Evolutionary conservation across 2,329 filamentous ascomycete genomes (phyloP).

Genomic region (Chalara sp.): DNA sequence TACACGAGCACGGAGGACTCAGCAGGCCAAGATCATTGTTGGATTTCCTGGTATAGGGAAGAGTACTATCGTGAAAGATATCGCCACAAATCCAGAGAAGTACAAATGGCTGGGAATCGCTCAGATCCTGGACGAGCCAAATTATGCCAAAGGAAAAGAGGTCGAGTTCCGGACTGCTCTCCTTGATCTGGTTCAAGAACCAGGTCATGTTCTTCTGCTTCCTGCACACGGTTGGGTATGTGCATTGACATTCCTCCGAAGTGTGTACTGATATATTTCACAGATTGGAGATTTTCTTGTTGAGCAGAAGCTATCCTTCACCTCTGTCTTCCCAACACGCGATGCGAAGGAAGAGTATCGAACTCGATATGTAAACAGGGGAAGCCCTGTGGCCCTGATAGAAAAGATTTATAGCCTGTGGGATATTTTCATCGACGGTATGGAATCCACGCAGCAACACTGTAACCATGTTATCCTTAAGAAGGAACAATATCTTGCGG

Average conservation of each 20-base stretch:
- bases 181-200: neutral
- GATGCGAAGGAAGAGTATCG: neutral
- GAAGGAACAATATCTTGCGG: neutral
- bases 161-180: neutral
- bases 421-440: neutral
- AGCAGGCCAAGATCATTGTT: neutral
- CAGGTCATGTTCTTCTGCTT: neutral
- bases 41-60: neutral
- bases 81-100: neutral
- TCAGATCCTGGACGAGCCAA: neutral
- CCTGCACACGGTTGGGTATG: neutral
- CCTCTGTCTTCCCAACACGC: neutral
- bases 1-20: neutral
- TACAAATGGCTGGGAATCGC: neutral
- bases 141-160: neutral
- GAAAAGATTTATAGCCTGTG: neutral
- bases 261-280: neutral
- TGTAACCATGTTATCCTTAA: neutral
- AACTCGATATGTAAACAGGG: neutral
- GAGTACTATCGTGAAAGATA: neutral
- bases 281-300: neutral
- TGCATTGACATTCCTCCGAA: neutral
- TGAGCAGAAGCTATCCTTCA: neutral
- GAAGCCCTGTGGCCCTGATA: neutral
- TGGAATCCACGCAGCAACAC: neutral